Conservation (phyloP, 306 rosid species). For the Nissolia schottii region DNA sequence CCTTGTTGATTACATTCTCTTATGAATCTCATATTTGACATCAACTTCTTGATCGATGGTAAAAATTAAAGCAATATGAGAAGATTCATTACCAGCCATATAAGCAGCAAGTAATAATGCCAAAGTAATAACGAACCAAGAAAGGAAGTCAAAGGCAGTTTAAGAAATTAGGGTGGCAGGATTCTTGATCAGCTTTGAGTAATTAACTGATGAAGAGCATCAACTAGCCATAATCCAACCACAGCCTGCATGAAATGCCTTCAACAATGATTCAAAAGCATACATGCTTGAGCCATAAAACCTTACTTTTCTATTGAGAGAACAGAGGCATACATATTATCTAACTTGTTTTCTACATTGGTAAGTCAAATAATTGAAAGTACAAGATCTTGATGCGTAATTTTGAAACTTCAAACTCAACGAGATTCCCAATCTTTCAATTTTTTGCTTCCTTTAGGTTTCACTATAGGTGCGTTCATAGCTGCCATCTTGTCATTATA, state of each 20-base stretch:
- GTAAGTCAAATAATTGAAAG: conserved; percentile 11
- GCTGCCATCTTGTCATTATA: conserved; percentile 95
- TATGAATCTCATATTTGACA: too few relatives aligned
- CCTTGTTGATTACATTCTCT: too few relatives aligned
- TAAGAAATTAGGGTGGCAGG: background rate
- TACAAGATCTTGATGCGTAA: background rate
- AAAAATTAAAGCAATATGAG: too few relatives aligned
- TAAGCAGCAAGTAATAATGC: background rate
- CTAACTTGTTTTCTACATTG: background rate
- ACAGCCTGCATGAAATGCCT: background rate
- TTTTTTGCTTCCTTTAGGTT: conserved; percentile 94
- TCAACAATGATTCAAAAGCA: conserved; percentile 9
- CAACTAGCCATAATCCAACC: background rate
- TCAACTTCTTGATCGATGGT: too few relatives aligned
- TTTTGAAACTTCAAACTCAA: conserved; percentile 27
- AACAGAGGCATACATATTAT: conserved; percentile 9
- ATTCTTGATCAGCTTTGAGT: background rate
- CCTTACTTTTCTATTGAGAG: background rate
- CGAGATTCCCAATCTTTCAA: conserved; percentile 82
- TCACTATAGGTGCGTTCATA: conserved; percentile 59
- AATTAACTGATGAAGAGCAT: background rate
- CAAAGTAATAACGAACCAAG: background rate
- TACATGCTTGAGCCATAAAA: conserved; percentile 15
- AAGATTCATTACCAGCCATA: background rate
- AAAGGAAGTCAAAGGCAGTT: background rate